Conservation (phyloP, 2,329 filamentous ascomycete species). For the Lanzia echinophila region DNA sequence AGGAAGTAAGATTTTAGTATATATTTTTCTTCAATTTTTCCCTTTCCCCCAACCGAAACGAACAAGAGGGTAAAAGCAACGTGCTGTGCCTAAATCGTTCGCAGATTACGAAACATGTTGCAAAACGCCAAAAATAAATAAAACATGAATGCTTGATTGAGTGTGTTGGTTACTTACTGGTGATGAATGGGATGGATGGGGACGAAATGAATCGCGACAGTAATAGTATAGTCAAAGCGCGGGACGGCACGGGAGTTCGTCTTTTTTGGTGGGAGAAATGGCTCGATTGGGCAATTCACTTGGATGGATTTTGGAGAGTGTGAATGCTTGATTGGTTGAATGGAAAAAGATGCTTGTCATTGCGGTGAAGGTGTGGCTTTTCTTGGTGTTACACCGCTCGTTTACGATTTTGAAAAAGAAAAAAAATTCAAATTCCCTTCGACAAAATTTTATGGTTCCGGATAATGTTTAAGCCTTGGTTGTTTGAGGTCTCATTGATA, state of each 20-base stretch:
- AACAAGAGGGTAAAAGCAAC: neutral
- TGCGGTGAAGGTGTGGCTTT: neutral
- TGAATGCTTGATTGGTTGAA: neutral
- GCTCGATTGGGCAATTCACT: neutral
- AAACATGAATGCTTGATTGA: too few species aligned
- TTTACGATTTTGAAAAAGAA: neutral
- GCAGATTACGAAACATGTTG: neutral
- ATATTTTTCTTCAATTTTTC: too few species aligned
- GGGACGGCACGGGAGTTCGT: neutral
- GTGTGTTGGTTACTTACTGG: too few species aligned
- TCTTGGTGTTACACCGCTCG: neutral
- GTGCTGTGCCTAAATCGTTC: neutral
- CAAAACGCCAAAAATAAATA: neutral
- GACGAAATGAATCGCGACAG: neutral
- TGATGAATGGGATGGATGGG: neutral
- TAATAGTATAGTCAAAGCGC: neutral
- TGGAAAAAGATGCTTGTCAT: neutral
- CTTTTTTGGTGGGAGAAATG: neutral
- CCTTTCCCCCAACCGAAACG: neutral
- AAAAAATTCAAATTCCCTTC: too few species aligned
- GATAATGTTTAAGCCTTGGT: too few species aligned
- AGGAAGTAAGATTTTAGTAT: slow-evolving; percentile 2
- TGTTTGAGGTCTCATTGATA: too few species aligned
- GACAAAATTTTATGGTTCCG: too few species aligned
- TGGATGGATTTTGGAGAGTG: neutral